phyloP scores from a whole-genome alignment of 2,329 filamentous ascomycete genomes.

The Colletotrichum zoysiae region DNA sequence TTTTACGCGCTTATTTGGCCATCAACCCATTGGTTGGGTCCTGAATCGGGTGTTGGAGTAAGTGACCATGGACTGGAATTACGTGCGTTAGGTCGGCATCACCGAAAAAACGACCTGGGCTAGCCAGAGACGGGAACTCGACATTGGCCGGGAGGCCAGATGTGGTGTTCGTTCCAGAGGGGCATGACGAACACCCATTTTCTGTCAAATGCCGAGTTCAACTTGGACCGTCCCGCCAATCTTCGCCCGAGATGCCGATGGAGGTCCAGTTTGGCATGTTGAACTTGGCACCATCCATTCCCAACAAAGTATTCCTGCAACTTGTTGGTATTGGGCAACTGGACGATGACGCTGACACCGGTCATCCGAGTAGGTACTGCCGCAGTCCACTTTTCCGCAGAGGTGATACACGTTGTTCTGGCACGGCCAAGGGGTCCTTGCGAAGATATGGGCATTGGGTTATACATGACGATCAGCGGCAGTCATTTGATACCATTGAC shows the following conservation, averaged over 20 bases:
- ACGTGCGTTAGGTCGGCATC: background rate
- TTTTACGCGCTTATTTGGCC: slow-evolving; percentile 42
- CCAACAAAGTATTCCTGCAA: slow-evolving; percentile 74
- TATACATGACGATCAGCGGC: slow-evolving; percentile 37
- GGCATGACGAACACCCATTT: slow-evolving; percentile 76
- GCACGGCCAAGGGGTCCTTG: slow-evolving; percentile 70
- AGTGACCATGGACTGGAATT: slow-evolving; percentile 52
- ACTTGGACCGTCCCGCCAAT: slow-evolving; percentile 69
- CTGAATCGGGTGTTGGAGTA: slow-evolving; percentile 64
- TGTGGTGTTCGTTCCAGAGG: slow-evolving; percentile 64
- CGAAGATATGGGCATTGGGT: slow-evolving; percentile 68
- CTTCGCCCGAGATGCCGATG: slow-evolving; percentile 46
- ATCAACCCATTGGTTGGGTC: slow-evolving; percentile 59
- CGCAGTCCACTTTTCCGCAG: slow-evolving; percentile 53
- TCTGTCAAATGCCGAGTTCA: slow-evolving; percentile 65
- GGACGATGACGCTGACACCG: slow-evolving; percentile 69
- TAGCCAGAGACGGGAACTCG: slow-evolving; percentile 40
- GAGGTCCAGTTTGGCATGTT: slow-evolving; percentile 55
- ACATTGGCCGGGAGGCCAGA: slow-evolving; percentile 47
- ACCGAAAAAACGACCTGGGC: slow-evolving; percentile 36
- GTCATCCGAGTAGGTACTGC: slow-evolving; percentile 60
- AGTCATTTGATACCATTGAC: too few species aligned
- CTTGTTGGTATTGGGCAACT: slow-evolving; percentile 63
- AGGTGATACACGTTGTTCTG: slow-evolving; percentile 56
- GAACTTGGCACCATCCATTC: slow-evolving; percentile 67